Percentiles rank a stretch among this genome's conserved stretches.
Conservation (phyloP, 306 rosid species). For the Medicago truncatula region MtrunA17r5.0-ANR NC_053046.1:15854501-15855000, state of each 20-base stretch:
- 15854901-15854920: slow-evolving; percentile 31
- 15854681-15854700: too few species aligned
- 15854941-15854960: not conserved
- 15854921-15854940: slow-evolving; percentile 37
- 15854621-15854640: too few species aligned
- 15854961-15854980: slow-evolving; percentile 39
- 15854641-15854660: too few species aligned
- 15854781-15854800: not conserved
- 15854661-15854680: too few species aligned
- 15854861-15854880: not conserved
- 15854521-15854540: too few species aligned
- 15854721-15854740: not conserved
- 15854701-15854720: not conserved
- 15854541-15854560: too few species aligned
- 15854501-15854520: too few species aligned
- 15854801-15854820: slow-evolving; percentile 22
- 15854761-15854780: slow-evolving; percentile 27
- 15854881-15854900: slow-evolving; percentile 27
- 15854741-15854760: slow-evolving; percentile 58
- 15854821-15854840: slow-evolving; percentile 40
- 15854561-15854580: too few species aligned
- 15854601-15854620: too few species aligned
- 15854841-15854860: slow-evolving; percentile 17
- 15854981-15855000: slow-evolving; percentile 38
- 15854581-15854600: too few species aligned